Evolutionary conservation across 345 rosid genomes (phyloP).

Genomic region (Melaleuca alternifolia): DNA sequence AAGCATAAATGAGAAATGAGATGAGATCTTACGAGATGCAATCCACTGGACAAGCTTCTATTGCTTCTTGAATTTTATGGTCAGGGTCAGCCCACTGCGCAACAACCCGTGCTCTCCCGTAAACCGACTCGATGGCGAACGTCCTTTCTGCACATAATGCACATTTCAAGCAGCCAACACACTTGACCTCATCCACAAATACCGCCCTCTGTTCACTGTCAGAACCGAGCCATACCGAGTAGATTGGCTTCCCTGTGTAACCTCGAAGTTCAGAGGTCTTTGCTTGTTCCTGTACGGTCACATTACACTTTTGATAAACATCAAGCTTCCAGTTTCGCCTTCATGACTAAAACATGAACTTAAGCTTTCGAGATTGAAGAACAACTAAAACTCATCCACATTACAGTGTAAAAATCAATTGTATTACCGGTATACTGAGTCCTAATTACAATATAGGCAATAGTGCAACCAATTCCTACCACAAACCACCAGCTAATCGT

Average conservation of each 20-base stretch:
- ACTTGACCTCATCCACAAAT: slow-evolving; percentile 86
- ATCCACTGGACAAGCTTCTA: slow-evolving; percentile 72
- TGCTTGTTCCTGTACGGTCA: slow-evolving; percentile 48
- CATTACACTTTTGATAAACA: not conserved
- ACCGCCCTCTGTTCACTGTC: slow-evolving; percentile 70
- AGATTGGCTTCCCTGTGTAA: slow-evolving; percentile 64
- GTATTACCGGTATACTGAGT: not conserved
- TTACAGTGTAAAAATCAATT: not conserved
- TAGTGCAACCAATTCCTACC: not conserved
- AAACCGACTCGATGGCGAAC: slow-evolving; percentile 63
- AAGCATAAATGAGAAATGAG: not conserved
- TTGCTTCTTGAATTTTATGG: slow-evolving; percentile 58
- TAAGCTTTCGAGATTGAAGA: not conserved
- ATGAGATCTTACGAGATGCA: slow-evolving; percentile 53
- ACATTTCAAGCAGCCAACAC: slow-evolving; percentile 89
- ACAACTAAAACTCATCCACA: not conserved
- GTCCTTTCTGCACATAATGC: slow-evolving; percentile 75
- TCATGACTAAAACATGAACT: not conserved
- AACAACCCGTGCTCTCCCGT: slow-evolving; percentile 86
- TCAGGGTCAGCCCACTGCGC: slow-evolving; percentile 97
- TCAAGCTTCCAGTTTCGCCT: not conserved
- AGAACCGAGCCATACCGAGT: slow-evolving; percentile 72
- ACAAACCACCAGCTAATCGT: not conserved
- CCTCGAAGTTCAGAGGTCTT: slow-evolving; percentile 61
- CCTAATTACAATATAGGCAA: not conserved